Evolutionary conservation across 352 stramenopile species (phyloP), one percentile per base, ranked within the genome.

Genomic region (Globisporangium iwayamae): DNA sequence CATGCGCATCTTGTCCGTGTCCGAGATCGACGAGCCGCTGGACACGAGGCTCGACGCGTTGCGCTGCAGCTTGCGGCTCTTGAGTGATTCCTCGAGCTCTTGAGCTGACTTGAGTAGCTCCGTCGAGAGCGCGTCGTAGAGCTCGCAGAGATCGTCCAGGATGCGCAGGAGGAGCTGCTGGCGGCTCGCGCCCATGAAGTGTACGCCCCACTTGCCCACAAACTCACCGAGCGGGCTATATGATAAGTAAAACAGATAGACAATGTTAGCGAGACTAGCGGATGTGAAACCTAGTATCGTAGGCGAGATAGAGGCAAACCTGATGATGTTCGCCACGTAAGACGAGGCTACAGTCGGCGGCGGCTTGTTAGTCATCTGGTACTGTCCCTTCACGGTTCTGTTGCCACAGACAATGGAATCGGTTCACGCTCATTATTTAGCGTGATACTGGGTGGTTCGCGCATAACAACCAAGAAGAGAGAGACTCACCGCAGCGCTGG

Each of bases 331-430:
- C 2, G 79, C 34, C 9, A 94, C 78, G 54, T 94, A 96, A 13
- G 81, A 82, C 39, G 87, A 96, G 2, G 77, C 62, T 6, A 73
- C 70, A 2, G 81, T 90, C 38, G 87, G 87, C 22, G 79, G 64
- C 7, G 85, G 81, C 59, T 94, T 96, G 77, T 93, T 96, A 5
- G 87, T 96, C 82, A 96, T 94, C 62, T 96, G 87, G 57, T 96
- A 96, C 64, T 96, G 87, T 10, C 87, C 87, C 58, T 96, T 96
- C 55, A 96, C 85, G 6, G 85, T 94, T 38, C 78, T 91, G 57
- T 38, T 63, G 10, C 55, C 28, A 38, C 48, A 63, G 6, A 34
- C 52, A 69, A 20, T 14, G n/a, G 41, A 41, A 41, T 41, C 9
- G 36, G 8, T 20, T 47, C 41, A 47, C 2, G 9, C 16, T 10